Percentiles rank a stretch among this genome's conserved stretches.
Evolutionary conservation across 2,329 filamentous ascomycete species (phyloP).

Genomic region (Penicillium sp.): DNA sequence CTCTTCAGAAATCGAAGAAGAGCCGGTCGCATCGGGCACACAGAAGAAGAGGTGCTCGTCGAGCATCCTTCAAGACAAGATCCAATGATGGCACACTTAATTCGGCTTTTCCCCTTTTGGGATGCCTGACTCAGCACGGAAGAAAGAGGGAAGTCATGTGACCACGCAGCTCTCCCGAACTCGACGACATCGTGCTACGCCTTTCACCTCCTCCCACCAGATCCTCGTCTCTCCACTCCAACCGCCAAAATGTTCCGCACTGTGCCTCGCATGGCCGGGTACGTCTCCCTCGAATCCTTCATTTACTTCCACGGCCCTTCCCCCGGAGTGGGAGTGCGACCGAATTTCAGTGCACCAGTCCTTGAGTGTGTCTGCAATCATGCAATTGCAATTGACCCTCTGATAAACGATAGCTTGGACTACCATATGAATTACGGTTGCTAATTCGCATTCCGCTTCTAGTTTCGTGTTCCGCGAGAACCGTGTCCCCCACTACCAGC

Average conservation of each 20-base stretch:
- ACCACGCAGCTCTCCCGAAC: slow-evolving; percentile 21
- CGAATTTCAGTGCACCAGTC: slow-evolving; percentile 14
- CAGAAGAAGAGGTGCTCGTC: slow-evolving; percentile 12
- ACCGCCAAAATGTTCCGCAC: slow-evolving; percentile 42
- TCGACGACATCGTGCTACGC: slow-evolving; percentile 30
- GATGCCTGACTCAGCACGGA: slow-evolving; percentile 19
- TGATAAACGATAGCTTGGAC: neutral
- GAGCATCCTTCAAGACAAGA: slow-evolving; percentile 25
- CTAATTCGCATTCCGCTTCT: slow-evolving; percentile 17
- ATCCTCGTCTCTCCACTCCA: slow-evolving; percentile 22
- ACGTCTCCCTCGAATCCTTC: slow-evolving; percentile 21
- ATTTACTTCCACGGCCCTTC: neutral
- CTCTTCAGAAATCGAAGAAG: slow-evolving; percentile 42
- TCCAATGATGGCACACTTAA: neutral
- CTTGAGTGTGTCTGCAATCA: slow-evolving; percentile 14
- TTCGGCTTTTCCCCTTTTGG: slow-evolving; percentile 17
- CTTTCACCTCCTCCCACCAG: slow-evolving; percentile 22
- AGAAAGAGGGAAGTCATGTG: slow-evolving; percentile 32
- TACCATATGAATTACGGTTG: neutral
- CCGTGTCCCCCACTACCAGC: slow-evolving; percentile 63
- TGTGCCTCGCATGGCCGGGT: slow-evolving; percentile 42
- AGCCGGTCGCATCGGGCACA: slow-evolving; percentile 40
- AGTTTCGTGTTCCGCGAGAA: slow-evolving; percentile 60
- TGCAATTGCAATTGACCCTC: slow-evolving; percentile 11
- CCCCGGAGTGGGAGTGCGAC: slow-evolving; percentile 13